Evolutionary conservation across 2,329 filamentous ascomycete genomes (phyloP).

Genomic region (Arthrobotrys musiformis): DNA sequence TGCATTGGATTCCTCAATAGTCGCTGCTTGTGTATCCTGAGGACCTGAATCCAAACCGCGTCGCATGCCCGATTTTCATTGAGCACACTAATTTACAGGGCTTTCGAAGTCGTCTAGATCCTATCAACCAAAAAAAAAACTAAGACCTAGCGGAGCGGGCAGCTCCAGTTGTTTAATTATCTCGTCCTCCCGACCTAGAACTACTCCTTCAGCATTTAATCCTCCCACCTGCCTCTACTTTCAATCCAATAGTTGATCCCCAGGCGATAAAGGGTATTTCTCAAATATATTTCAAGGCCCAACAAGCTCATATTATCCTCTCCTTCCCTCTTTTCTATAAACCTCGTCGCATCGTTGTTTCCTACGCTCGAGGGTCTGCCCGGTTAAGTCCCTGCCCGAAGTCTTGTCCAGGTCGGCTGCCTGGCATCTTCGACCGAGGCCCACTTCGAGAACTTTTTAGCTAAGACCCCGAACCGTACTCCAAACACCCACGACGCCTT

Average conservation of each 20-base stretch:
- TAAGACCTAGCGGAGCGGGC: slow-evolving; percentile 17
- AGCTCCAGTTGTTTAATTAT: slow-evolving; percentile 44
- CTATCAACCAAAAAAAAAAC: slow-evolving; percentile 9
- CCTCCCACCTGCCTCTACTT: slow-evolving; percentile 48
- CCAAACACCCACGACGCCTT: slow-evolving; percentile 15
- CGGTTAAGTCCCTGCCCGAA: slow-evolving; percentile 28
- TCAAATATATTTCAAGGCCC: slow-evolving; percentile 18
- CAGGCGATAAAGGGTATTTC: slow-evolving; percentile 26
- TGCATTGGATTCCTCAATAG: not conserved
- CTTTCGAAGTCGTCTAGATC: slow-evolving; percentile 36
- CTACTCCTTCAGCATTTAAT: slow-evolving; percentile 13
- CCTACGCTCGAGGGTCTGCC: slow-evolving; percentile 41
- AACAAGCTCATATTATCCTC: slow-evolving; percentile 28
- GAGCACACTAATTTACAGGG: slow-evolving; percentile 25
- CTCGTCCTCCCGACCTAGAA: slow-evolving; percentile 27
- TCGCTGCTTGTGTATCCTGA: slow-evolving; percentile 29
- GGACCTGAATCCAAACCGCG: not conserved
- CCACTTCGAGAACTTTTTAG: slow-evolving; percentile 38
- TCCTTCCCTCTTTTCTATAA: slow-evolving; percentile 49
- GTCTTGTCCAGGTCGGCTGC: slow-evolving; percentile 30
- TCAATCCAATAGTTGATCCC: slow-evolving; percentile 45
- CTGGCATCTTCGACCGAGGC: slow-evolving; percentile 47
- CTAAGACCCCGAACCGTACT: slow-evolving; percentile 28
- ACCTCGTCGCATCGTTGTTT: slow-evolving; percentile 39
- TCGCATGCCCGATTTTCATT: slow-evolving; percentile 29